Conservation (phyloP, 345 rosid genomes). For the Arabis alpina region DNA sequence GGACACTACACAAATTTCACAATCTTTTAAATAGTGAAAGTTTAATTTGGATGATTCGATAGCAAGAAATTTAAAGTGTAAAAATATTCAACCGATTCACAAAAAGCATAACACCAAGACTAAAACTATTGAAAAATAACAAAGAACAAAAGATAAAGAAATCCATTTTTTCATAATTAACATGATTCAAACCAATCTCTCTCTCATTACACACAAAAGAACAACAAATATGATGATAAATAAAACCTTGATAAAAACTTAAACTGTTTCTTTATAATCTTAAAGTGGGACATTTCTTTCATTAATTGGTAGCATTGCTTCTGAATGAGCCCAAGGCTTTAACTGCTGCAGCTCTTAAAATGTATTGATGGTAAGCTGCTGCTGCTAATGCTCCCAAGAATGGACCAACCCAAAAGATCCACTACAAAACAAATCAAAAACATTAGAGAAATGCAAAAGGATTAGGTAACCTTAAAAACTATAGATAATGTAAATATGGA, state of each 20-base stretch:
- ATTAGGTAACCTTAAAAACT: not conserved
- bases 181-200: constrained; percentile 7
- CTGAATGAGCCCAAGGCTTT: constrained; percentile 75
- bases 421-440: constrained; percentile 39
- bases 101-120: not conserved
- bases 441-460: not conserved
- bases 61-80: no score
- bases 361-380: constrained; percentile 69
- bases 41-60: not conserved
- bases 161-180: constrained; percentile 20
- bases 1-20: not conserved
- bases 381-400: constrained; percentile 78
- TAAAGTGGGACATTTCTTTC: not conserved
- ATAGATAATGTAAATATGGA: not conserved
- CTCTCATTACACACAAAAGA: constrained; percentile 35
- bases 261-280: constrained; percentile 25
- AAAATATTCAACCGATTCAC: not conserved
- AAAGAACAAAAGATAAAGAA: not conserved
- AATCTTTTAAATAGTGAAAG: not conserved
- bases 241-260: not conserved
- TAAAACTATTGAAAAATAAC: constrained; percentile 3
- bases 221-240: constrained; percentile 27
- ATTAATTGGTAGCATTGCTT: constrained; percentile 61
- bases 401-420: constrained; percentile 89
- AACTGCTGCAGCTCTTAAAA: constrained; percentile 68